A percentile compares a stretch with the other conserved stretches of the same genome.
Conservation (phyloP, 805 yeast genomes). For the Ogataea naganishii region DNA sequence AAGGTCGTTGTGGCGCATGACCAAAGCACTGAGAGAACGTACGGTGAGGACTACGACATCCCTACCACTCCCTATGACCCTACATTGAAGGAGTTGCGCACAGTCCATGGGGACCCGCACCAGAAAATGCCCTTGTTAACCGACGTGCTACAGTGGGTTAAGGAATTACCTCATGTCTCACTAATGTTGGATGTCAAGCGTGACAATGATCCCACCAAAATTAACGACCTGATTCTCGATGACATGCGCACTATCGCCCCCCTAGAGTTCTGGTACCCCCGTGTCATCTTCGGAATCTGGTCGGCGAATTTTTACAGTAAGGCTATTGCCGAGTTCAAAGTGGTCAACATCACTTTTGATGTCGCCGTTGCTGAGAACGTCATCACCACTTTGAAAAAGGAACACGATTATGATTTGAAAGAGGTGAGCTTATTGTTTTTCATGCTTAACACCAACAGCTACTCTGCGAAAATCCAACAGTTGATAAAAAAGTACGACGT, state of each 20-base stretch:
- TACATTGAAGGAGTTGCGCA: conserved; percentile 18
- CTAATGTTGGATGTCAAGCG: conserved; percentile 29
- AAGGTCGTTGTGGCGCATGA: conserved; percentile 28
- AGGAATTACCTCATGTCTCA: conserved; percentile 20
- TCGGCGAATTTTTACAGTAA: conserved; percentile 18
- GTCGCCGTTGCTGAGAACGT: conserved; percentile 12
- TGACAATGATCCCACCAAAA: conserved; percentile 19
- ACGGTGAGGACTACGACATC: conserved; percentile 20
- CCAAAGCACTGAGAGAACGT: conserved; percentile 21
- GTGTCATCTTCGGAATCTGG: conserved; percentile 30
- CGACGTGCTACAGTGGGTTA: conserved; percentile 22
- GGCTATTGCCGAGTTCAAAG: conserved; percentile 17
- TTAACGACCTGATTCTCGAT: conserved; percentile 17
- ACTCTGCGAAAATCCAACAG: background rate
- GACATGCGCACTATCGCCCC: conserved; percentile 13
- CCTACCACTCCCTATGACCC: conserved; percentile 18
- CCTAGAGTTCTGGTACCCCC: conserved; percentile 23
- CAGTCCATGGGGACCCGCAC: conserved; percentile 21
- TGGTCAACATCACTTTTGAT: conserved; percentile 23
- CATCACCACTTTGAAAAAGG: conserved; percentile 10
- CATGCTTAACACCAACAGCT: conserved; percentile 1
- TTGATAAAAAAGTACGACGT: conserved; percentile 8
- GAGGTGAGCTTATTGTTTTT: conserved; percentile 1
- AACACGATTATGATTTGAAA: conserved; percentile 8
- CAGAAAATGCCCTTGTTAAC: conserved; percentile 23